These are phyloP conservation scores for Populus hybrid DNA, from an alignment of 441 rosid genomes.

Conservation along the genomic window DNA sequence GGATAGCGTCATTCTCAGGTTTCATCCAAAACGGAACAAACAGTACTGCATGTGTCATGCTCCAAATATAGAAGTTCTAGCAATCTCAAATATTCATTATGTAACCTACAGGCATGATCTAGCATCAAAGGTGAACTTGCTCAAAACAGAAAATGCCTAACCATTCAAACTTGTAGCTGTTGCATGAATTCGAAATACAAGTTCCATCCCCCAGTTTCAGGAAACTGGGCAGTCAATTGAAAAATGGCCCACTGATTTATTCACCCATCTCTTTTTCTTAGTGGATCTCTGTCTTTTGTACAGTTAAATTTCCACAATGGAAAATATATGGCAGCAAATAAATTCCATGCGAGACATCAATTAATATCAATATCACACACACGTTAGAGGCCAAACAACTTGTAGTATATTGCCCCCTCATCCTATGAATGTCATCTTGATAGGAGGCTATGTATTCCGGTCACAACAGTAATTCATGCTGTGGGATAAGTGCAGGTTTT, in stretches of 20 bases:
- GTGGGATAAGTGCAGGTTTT: background rate
- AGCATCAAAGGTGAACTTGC: background rate
- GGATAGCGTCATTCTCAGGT: background rate
- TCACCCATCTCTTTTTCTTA: background rate
- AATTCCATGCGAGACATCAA: background rate
- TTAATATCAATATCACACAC: background rate
- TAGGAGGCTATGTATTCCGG: background rate
- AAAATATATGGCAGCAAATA: background rate
- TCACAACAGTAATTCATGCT: background rate
- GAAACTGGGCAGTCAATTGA: background rate
- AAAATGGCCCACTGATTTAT: background rate
- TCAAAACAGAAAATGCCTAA: background rate
- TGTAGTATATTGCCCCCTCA: background rate
- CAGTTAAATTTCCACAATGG: background rate
- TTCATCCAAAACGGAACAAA: background rate
- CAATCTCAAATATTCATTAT: background rate
- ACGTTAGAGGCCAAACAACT: background rate
- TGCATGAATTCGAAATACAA: background rate
- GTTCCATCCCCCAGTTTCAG: background rate
- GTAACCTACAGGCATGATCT: background rate
- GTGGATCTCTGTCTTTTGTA: background rate
- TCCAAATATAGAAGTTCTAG: background rate
- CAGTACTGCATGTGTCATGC: background rate
- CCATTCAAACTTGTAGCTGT: background rate
- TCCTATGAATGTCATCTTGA: background rate